Evolutionary conservation across 192 early-diverging fungal species (phyloP).

Genomic region (Coemansia sp.): DNA sequence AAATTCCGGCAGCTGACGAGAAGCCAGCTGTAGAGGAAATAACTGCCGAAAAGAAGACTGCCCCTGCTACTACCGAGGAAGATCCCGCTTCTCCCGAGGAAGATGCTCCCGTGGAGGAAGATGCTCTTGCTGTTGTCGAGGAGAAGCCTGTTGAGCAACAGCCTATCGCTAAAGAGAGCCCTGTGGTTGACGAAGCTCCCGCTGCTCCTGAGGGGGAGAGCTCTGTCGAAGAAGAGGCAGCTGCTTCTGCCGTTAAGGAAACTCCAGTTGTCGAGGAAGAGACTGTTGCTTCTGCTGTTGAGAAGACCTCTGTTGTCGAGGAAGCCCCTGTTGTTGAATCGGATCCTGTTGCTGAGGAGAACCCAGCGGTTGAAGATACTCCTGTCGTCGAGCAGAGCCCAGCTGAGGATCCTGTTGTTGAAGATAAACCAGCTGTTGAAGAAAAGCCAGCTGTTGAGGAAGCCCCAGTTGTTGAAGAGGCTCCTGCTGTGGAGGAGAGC

Average conservation of each 20-base stretch:
- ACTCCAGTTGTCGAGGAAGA: constrained; percentile 6
- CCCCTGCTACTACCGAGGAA: not conserved
- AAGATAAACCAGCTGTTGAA: not conserved
- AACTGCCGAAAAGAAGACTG: not conserved
- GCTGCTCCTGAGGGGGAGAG: not conserved
- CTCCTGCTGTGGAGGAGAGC: too few species aligned
- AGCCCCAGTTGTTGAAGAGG: not conserved
- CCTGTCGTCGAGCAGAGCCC: not conserved
- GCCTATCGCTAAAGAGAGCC: constrained; percentile 5
- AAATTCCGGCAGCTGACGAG: not conserved
- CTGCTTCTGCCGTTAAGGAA: not conserved
- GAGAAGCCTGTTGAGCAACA: not conserved
- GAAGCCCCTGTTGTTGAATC: not conserved
- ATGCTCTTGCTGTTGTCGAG: constrained; percentile 4
- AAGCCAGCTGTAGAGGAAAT: constrained; percentile 6
- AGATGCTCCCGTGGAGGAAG: not conserved
- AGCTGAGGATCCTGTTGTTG: not conserved
- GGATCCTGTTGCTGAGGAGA: not conserved
- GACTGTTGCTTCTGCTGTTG: not conserved
- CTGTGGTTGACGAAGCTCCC: not conserved
- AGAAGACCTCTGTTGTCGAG: not conserved
- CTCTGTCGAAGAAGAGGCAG: not conserved
- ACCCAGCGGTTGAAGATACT: not conserved
- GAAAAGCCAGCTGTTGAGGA: not conserved
- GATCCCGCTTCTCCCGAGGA: constrained; percentile 9